Conservation (phyloP, 1,284 basidiomycete species). For the Malassezia sp. region DNA sequence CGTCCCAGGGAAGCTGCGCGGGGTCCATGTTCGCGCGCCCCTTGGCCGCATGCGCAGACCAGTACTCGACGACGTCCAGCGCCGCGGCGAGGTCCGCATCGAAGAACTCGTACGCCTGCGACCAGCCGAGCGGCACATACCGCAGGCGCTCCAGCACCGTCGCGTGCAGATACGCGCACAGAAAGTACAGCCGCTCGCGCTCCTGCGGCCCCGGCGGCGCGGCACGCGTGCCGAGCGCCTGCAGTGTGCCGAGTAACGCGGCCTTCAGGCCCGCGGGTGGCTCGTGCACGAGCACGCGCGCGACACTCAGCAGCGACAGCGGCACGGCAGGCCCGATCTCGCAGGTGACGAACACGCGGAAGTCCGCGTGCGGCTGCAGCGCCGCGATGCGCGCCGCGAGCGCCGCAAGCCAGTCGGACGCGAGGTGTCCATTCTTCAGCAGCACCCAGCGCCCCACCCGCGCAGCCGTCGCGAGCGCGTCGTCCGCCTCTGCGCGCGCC, state of each 20-base stretch:
- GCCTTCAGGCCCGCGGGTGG: slow-evolving; percentile 44
- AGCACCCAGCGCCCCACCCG: slow-evolving; percentile 41
- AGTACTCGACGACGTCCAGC: slow-evolving; percentile 38
- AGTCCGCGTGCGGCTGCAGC: slow-evolving; percentile 33
- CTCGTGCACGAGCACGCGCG: slow-evolving; percentile 44
- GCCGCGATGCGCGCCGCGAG: slow-evolving; percentile 41
- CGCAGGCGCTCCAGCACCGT: slow-evolving; percentile 38
- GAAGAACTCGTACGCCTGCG: slow-evolving; percentile 43
- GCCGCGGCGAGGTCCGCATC: slow-evolving; percentile 42
- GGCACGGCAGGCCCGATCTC: slow-evolving; percentile 43
- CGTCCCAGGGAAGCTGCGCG: slow-evolving; percentile 39
- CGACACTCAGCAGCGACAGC: slow-evolving; percentile 37
- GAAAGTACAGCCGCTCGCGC: slow-evolving; percentile 34
- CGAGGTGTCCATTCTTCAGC: slow-evolving; percentile 44
- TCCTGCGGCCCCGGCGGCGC: slow-evolving; percentile 32
- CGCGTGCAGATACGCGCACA: slow-evolving; percentile 43
- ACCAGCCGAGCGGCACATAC: slow-evolving; percentile 43
- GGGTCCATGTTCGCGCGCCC: slow-evolving; percentile 37
- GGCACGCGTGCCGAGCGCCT: slow-evolving; percentile 14
- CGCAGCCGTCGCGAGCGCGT: slow-evolving; percentile 37
- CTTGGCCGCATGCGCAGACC: slow-evolving; percentile 33
- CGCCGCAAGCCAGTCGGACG: slow-evolving; percentile 39
- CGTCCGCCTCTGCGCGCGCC: slow-evolving; percentile 37
- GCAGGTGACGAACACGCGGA: slow-evolving; percentile 43
- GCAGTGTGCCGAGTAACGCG: slow-evolving; percentile 36